Conservation (phyloP, 257 asterid genomes). For the Primulina huaijiensis region DNA sequence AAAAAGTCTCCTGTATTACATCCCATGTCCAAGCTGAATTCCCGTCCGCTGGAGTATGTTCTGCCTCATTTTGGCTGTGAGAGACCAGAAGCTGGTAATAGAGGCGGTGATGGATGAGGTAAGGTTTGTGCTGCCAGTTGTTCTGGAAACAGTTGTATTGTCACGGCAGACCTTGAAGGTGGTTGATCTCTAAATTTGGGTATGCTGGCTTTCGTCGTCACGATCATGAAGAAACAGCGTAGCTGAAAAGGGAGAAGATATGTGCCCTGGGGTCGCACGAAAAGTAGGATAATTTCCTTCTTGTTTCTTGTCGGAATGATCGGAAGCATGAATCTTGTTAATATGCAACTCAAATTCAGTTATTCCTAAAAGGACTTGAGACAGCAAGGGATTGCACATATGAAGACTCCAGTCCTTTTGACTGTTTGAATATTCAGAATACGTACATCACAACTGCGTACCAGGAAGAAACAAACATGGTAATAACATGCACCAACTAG, state of each 20-base stretch:
- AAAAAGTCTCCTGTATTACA: background rate
- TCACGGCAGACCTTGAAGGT: slow-evolving; percentile 46
- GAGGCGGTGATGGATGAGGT: slow-evolving; percentile 67
- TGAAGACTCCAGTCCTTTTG: slow-evolving; percentile 74
- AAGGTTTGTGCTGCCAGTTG: slow-evolving; percentile 38
- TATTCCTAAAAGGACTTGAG: slow-evolving; percentile 82
- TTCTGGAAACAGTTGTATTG: slow-evolving; percentile 49
- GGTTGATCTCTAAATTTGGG: slow-evolving; percentile 55
- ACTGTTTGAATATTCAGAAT: slow-evolving; percentile 93
- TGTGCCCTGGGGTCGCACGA: slow-evolving; percentile 61
- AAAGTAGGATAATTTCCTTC: slow-evolving; percentile 75
- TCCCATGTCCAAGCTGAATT: background rate
- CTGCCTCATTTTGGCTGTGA: slow-evolving; percentile 51
- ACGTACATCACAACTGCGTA: slow-evolving; percentile 78
- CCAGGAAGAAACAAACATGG: slow-evolving; percentile 15
- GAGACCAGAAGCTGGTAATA: slow-evolving; percentile 45
- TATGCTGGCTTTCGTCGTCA: slow-evolving; percentile 50
- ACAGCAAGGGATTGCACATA: slow-evolving; percentile 94
- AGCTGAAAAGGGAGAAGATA: slow-evolving; percentile 63
- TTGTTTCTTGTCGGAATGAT: slow-evolving; percentile 44
- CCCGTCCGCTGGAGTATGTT: slow-evolving; percentile 46
- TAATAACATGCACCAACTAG: background rate
- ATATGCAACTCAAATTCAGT: slow-evolving; percentile 75
- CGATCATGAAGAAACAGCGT: slow-evolving; percentile 50
- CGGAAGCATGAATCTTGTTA: slow-evolving; percentile 53